Evolutionary conservation across 1,139 yeast genomes (phyloP).

Genomic region (Hanseniaspora sp.): DNA sequence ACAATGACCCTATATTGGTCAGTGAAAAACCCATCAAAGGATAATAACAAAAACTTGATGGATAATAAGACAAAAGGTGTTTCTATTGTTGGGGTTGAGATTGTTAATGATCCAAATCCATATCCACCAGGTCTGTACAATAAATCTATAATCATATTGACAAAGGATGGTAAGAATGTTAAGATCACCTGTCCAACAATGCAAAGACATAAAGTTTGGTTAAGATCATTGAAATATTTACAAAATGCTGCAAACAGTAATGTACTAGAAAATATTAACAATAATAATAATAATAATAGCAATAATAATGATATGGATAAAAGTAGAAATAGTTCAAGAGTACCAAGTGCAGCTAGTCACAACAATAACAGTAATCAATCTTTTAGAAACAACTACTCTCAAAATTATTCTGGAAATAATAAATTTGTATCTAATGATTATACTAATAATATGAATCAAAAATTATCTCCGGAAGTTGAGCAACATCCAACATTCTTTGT

Average conservation of each 20-base stretch:
- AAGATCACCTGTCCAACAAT: slow-evolving; percentile 82
- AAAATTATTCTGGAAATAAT: background rate
- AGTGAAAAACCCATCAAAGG: slow-evolving; percentile 63
- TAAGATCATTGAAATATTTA: slow-evolving; percentile 67
- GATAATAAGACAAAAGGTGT: slow-evolving; percentile 63
- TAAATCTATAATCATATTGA: slow-evolving; percentile 67
- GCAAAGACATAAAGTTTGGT: slow-evolving; percentile 87
- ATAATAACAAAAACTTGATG: slow-evolving; percentile 21
- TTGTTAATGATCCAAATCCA: slow-evolving; percentile 77
- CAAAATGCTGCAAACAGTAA: slow-evolving; percentile 18
- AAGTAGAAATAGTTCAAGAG: background rate
- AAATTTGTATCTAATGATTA: background rate
- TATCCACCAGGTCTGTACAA: slow-evolving; percentile 82
- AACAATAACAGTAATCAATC: background rate
- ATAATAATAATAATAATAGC: background rate
- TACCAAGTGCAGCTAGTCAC: background rate
- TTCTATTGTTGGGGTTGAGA: slow-evolving; percentile 67
- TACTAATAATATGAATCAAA: background rate
- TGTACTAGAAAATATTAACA: background rate
- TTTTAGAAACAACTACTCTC: background rate
- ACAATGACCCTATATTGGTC: slow-evolving; percentile 88
- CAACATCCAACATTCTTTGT: slow-evolving; percentile 14
- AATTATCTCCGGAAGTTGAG: slow-evolving; percentile 7
- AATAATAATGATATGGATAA: background rate
- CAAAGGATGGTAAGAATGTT: slow-evolving; percentile 41